Base-by-base conservation (phyloP, 495 filamentous ascomycete genomes). In the Tuber melanosporum region DNA sequence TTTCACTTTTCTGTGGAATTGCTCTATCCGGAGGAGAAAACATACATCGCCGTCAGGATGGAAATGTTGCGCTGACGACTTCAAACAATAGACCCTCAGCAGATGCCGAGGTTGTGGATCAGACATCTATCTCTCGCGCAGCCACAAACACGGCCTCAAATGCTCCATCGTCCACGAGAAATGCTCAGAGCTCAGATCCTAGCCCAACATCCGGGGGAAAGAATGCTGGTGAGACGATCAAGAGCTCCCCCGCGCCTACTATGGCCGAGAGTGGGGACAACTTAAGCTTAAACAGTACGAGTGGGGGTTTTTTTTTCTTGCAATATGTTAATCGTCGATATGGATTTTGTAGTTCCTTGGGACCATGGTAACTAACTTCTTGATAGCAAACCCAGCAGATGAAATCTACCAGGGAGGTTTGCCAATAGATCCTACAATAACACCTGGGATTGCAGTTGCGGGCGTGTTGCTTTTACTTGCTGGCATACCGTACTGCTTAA, bases 401-500 rank as follows among this genome's bases (percentile, higher is more conserved):
- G 49, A 69, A 10, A 69, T 80, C 19, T 80, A 80, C 43, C 71
- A 70, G 1, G 78, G 78, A 45, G 82, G 82, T 1, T 87, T 97
- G 41, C 95, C 95, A 0, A 86, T 97, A 70, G 81, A 89, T 22
- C 94, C 95, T 1, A 82, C 81, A 44, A 88, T 98, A 70, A 97
- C 92, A 17, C 94, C 95, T 17, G 94, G 90, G 73, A 87, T 93
- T 83, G 91, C 89, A 15, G 89, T 97, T 75, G 89, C 91, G 44
- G 95, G 95, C 12, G 89, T 91, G 43, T 86, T 97, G 72, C 85
- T 98, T 44, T 86, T 97, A 26, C 81, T 90, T 26, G 88, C 89
- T 19, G 95, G 95, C 17, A 80, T 87, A 19, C 85, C 90, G 39
- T 91, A 94, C 77, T 88, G 90, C 22, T 82, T 97, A 47, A 87